phyloP scores from a whole-genome alignment of 352 stramenopile genomes.

The Phytophthora citricola region DNA sequence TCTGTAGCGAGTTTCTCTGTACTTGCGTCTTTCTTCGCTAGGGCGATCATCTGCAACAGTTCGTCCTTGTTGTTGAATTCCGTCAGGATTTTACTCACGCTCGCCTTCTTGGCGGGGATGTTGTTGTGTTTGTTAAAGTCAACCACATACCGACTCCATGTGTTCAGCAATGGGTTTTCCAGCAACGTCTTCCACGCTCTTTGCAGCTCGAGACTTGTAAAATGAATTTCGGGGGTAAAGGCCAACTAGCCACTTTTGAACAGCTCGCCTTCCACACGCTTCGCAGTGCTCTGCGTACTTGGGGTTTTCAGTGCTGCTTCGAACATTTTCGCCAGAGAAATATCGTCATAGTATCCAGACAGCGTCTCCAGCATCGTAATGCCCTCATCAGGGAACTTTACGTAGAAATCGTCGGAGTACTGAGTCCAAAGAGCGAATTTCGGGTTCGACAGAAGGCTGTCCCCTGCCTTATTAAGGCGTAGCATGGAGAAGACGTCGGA shows the following conservation, averaged over 20 bases:
- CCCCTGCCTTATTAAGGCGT: neutral
- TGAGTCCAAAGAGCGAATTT: neutral
- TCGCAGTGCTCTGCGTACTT: neutral
- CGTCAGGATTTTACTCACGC: neutral
- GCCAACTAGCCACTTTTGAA: neutral
- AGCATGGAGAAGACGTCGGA: neutral
- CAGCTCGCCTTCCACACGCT: neutral
- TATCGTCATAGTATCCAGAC: neutral
- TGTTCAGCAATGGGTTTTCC: neutral
- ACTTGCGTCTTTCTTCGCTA: neutral
- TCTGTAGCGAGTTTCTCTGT: neutral
- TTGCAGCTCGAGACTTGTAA: neutral
- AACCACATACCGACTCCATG: neutral
- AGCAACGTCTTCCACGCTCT: neutral
- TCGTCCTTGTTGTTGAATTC: neutral
- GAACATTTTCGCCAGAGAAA: neutral
- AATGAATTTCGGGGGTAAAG: neutral
- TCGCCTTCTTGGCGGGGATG: neutral
- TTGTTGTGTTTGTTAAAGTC: neutral
- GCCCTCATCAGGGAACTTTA: neutral
- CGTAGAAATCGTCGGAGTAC: neutral
- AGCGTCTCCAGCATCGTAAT: neutral
- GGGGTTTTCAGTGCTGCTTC: neutral
- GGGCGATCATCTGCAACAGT: neutral
- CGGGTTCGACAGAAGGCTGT: neutral